Evolutionary conservation across 306 rosid genomes (phyloP).

Genomic region (Trifolium dubium): DNA sequence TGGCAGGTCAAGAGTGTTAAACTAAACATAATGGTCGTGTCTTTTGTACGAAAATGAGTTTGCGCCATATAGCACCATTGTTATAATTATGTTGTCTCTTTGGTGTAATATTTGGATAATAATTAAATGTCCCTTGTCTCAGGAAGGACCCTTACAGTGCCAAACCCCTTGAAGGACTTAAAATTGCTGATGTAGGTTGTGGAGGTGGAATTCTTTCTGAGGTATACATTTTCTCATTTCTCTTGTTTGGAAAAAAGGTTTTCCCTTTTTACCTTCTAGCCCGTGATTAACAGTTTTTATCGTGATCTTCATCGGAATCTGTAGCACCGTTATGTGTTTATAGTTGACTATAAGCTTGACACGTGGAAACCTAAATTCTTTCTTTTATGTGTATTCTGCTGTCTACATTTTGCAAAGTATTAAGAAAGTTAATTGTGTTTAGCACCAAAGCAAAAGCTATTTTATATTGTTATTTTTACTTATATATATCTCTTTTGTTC

Average conservation of each 20-base stretch:
- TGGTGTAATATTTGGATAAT: constrained; percentile 22
- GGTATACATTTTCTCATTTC: constrained; percentile 50
- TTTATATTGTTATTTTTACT: constrained; percentile 31
- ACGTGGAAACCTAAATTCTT: constrained; percentile 31
- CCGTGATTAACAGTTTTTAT: neutral
- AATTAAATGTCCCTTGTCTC: constrained; percentile 44
- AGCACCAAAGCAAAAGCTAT: constrained; percentile 11
- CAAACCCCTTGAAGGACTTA: constrained; percentile 84
- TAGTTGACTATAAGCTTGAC: constrained; percentile 29
- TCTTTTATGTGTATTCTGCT: constrained; percentile 10
- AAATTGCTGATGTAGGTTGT: constrained; percentile 89
- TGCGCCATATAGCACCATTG: too few relatives aligned
- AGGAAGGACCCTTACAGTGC: constrained; percentile 78
- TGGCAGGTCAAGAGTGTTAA: too few relatives aligned
- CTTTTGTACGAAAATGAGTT: too few relatives aligned
- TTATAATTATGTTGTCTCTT: constrained; percentile 10
- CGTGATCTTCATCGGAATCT: neutral
- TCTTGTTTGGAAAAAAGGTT: constrained; percentile 13
- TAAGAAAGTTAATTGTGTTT: constrained; percentile 26
- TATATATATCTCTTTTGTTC: constrained; percentile 31
- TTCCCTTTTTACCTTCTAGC: constrained; percentile 15
- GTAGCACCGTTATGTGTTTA: constrained; percentile 27
- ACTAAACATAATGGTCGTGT: too few relatives aligned
- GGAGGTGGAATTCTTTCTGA: constrained; percentile 97
- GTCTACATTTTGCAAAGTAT: constrained; percentile 3